phyloP scores from a whole-genome alignment of 306 rosid species.

The Cicer cuneatum region DNA sequence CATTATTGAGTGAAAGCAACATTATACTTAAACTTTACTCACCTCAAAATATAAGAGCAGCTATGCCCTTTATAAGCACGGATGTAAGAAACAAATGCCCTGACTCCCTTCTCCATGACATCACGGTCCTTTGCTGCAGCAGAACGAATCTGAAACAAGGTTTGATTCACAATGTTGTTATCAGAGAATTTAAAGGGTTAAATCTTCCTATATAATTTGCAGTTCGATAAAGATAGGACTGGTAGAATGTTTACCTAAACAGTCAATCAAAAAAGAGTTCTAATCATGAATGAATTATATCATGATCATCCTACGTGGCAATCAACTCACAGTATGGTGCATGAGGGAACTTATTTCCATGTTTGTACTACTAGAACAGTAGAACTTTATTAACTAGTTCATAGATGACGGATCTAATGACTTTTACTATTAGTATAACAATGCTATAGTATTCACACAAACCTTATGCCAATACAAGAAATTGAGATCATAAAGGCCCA shows the following conservation, averaged over 20 bases:
- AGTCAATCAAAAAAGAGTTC: neutral
- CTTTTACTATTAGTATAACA: constrained; percentile 8
- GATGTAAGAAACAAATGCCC: constrained; percentile 91
- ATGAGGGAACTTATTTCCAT: neutral
- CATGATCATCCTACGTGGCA: too few species aligned
- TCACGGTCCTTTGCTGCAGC: constrained; percentile 85
- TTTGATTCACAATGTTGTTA: constrained; percentile 35
- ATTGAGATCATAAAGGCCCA: constrained; percentile 12
- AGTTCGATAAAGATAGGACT: constrained; percentile 17
- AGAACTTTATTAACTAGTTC: constrained; percentile 17
- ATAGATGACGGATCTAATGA: constrained; percentile 2
- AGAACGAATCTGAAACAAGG: constrained; percentile 65
- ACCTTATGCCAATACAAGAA: neutral
- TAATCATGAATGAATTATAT: neutral
- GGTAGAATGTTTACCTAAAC: constrained; percentile 21
- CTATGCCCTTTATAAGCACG: constrained; percentile 92
- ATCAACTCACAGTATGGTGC: too few species aligned
- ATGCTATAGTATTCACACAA: constrained; percentile 19
- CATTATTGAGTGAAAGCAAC: constrained; percentile 27
- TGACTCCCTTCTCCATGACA: constrained; percentile 87
- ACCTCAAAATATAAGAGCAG: constrained; percentile 89
- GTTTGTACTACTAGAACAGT: neutral
- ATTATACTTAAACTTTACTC: constrained; percentile 20
- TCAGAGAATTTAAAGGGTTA: neutral
- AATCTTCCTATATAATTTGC: constrained; percentile 6